Evolutionary conservation across 352 stramenopile species (phyloP).

Genomic region (Phytophthora pluvialis): DNA sequence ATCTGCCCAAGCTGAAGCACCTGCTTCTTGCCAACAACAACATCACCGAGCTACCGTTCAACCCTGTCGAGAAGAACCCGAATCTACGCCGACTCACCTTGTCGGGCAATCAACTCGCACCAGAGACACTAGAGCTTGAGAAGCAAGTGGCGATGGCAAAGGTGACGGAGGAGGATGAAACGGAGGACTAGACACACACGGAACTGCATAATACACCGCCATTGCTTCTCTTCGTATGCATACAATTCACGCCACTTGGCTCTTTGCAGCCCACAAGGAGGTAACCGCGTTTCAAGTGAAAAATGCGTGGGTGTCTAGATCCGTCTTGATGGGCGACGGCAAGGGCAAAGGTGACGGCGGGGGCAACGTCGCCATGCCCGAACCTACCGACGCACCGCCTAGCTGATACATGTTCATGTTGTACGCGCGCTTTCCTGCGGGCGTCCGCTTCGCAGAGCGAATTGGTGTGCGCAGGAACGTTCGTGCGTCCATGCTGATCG

Average conservation of each 20-base stretch:
- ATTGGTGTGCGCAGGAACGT: conserved; percentile 39
- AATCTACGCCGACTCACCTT: conserved; percentile 83
- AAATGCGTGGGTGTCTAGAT: conserved; percentile 86
- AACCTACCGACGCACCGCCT: conserved; percentile 22
- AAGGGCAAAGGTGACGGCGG: conserved; percentile 60
- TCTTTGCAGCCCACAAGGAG: not conserved
- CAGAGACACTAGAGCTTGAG: conserved; percentile 67
- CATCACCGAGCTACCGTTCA: conserved; percentile 82
- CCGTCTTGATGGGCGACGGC: conserved; percentile 84
- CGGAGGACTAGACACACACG: conserved; percentile 20
- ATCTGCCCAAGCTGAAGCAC: conserved; percentile 80
- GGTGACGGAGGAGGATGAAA: conserved; percentile 63
- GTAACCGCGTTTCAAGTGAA: conserved; percentile 60
- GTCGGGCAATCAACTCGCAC: conserved; percentile 70
- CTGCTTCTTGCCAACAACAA: conserved; percentile 87
- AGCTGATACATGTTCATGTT: conserved; percentile 36
- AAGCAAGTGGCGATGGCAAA: conserved; percentile 64
- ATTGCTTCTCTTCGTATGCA: conserved; percentile 30
- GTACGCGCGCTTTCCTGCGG: conserved; percentile 28
- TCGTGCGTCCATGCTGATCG: conserved; percentile 39
- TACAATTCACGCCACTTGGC: conserved; percentile 12
- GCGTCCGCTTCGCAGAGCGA: conserved; percentile 35
- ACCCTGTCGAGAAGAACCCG: conserved; percentile 71
- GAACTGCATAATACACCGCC: conserved; percentile 23
- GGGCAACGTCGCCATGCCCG: conserved; percentile 30